Conservation (phyloP, 345 rosid species). For the Eucalyptus cladocalyx region DNA sequence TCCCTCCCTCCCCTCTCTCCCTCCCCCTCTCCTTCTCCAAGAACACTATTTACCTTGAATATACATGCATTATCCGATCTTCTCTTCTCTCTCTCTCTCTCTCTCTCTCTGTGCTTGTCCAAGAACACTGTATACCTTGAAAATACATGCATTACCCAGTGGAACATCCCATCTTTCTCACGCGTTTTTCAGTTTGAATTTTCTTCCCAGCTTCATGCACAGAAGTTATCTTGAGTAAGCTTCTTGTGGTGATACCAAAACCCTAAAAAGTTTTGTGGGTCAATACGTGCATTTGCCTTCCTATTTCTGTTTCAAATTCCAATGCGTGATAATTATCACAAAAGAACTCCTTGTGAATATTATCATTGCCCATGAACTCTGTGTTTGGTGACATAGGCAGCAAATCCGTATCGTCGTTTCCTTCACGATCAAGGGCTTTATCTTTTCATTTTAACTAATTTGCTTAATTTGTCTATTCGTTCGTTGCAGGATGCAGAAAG, state of each 20-base stretch:
- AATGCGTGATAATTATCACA: not conserved
- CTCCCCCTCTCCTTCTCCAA: not conserved
- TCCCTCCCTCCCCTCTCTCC: not conserved
- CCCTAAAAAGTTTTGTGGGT: not conserved
- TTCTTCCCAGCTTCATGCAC: not conserved
- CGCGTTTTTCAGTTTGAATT: not conserved
- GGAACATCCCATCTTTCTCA: not conserved
- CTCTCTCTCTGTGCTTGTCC: not conserved
- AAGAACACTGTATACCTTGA: not conserved
- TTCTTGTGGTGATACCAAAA: not conserved
- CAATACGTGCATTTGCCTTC: not conserved
- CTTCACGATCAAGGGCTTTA: not conserved
- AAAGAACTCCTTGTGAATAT: not conserved
- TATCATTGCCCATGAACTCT: not conserved
- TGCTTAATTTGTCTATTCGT: not conserved
- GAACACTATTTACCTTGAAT: not conserved
- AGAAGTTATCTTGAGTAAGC: not conserved
- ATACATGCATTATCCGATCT: not conserved
- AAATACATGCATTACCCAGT: not conserved
- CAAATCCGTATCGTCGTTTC: not conserved
- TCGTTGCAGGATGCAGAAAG: constrained; percentile 31
- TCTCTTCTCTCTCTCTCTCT: not conserved
- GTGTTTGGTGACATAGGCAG: not conserved
- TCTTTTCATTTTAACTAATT: not conserved
- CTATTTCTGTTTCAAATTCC: not conserved